Conservation (phyloP, 2,329 filamentous ascomycete species). For the Ophiostoma perfectum region DNA sequence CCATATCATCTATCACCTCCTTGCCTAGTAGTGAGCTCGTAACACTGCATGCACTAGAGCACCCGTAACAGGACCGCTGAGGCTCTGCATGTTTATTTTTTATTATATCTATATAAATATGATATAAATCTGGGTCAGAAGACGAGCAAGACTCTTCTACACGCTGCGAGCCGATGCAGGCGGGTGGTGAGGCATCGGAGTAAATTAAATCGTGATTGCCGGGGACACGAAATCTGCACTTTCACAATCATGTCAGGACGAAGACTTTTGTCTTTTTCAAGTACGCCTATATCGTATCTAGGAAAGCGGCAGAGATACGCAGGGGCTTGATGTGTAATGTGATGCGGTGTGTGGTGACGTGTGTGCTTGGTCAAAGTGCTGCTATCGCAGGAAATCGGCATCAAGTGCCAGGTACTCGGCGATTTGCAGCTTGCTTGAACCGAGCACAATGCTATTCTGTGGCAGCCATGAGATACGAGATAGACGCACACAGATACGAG, state of each 20-base stretch:
- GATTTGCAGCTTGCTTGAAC: neutral
- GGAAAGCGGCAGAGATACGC: neutral
- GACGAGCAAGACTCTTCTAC: neutral
- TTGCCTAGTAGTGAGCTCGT: neutral
- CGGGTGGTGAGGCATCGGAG: neutral
- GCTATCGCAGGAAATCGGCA: neutral
- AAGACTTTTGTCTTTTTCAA: no score
- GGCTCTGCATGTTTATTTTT: neutral
- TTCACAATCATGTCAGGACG: neutral
- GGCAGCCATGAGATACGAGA: neutral
- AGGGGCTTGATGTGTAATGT: neutral
- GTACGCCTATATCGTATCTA: no score
- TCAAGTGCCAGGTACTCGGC: constrained; percentile 2
- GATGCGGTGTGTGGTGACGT: neutral
- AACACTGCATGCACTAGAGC: neutral
- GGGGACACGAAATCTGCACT: neutral
- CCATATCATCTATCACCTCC: neutral
- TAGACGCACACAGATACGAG: neutral
- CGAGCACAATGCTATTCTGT: neutral
- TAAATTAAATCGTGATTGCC: neutral
- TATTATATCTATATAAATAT: neutral
- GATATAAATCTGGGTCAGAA: neutral
- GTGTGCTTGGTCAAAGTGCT: no score
- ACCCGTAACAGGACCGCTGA: neutral
- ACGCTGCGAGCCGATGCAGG: neutral